A percentile compares a stretch with the other conserved stretches of the same genome.
Conservation (phyloP, 768 basidiomycete species). For the Agaricus bisporus region DNA sequence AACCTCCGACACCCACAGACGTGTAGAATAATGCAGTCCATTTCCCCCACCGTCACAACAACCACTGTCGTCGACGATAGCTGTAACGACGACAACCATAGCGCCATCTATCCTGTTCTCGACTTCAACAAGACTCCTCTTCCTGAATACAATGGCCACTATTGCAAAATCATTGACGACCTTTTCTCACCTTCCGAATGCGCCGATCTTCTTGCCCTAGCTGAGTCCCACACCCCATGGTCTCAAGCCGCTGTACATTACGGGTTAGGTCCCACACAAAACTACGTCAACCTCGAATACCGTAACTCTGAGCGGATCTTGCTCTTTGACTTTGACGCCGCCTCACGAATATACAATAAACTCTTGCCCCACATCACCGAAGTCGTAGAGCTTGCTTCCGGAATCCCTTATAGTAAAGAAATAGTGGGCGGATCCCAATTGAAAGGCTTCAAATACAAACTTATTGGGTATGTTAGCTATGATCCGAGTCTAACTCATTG, state of each 20-base stretch:
- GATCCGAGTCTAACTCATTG: neutral
- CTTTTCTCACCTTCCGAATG: conserved; percentile 37
- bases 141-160: conserved; percentile 28
- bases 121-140: conserved; percentile 35
- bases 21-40: neutral
- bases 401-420: conserved; percentile 24
- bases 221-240: conserved; percentile 30
- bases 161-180: conserved; percentile 37
- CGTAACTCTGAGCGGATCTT: conserved; percentile 35
- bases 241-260: conserved; percentile 29
- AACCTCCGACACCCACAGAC: no score
- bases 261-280: conserved; percentile 19
- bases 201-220: conserved; percentile 28
- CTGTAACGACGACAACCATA: neutral
- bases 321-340: conserved; percentile 26
- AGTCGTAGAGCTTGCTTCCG: conserved; percentile 24
- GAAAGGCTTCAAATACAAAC: conserved; percentile 26
- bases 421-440: conserved; percentile 21
- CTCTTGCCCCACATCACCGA: conserved; percentile 34
- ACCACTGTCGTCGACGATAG: no score
- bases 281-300: conserved; percentile 29
- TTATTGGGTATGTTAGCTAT: conserved; percentile 26
- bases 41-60: no score
- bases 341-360: conserved; percentile 28
- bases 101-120: conserved; percentile 17